phyloP scores from a whole-genome alignment of 331 rosid genomes.

The Saraca asoca region DNA sequence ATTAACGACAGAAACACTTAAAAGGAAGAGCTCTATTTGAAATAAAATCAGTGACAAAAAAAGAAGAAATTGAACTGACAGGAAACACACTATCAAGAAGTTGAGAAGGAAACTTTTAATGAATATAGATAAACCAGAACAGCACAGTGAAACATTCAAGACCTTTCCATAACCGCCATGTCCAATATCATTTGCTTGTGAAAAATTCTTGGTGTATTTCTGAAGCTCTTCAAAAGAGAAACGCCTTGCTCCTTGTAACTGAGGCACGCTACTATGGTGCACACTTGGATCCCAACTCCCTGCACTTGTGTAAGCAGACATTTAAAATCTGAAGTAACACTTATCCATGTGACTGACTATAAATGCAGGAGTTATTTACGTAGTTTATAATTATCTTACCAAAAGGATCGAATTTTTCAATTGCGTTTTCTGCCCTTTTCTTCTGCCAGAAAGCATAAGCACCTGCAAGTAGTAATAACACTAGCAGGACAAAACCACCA shows the following conservation, averaged over 20 bases:
- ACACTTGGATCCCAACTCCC: slow-evolving; percentile 44
- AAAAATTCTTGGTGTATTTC: slow-evolving; percentile 36
- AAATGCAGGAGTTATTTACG: background rate
- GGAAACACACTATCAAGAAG: background rate
- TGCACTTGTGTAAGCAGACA: slow-evolving; percentile 30
- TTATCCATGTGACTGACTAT: slow-evolving; percentile 11
- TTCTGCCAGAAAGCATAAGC: slow-evolving; percentile 55
- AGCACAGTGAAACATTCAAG: background rate
- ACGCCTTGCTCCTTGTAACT: slow-evolving; percentile 31
- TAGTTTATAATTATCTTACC: slow-evolving; percentile 41
- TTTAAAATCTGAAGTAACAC: slow-evolving; percentile 9
- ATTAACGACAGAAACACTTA: background rate
- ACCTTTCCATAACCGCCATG: slow-evolving; percentile 46
- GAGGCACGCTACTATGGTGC: slow-evolving; percentile 41
- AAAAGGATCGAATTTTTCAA: slow-evolving; percentile 44
- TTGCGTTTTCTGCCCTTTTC: slow-evolving; percentile 49
- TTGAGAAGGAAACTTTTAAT: background rate
- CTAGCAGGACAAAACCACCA: slow-evolving; percentile 49
- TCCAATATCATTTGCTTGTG: slow-evolving; percentile 36
- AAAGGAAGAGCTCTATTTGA: background rate
- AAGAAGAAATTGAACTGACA: background rate
- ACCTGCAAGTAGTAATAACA: slow-evolving; percentile 44
- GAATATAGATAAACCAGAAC: background rate
- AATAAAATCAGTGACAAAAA: background rate
- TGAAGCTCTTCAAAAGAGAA: slow-evolving; percentile 37